Percentiles rank a stretch among this genome's conserved stretches.
Evolutionary conservation across 208 protist species (phyloP).

Genomic region (Leishmania gerbilli): DNA sequence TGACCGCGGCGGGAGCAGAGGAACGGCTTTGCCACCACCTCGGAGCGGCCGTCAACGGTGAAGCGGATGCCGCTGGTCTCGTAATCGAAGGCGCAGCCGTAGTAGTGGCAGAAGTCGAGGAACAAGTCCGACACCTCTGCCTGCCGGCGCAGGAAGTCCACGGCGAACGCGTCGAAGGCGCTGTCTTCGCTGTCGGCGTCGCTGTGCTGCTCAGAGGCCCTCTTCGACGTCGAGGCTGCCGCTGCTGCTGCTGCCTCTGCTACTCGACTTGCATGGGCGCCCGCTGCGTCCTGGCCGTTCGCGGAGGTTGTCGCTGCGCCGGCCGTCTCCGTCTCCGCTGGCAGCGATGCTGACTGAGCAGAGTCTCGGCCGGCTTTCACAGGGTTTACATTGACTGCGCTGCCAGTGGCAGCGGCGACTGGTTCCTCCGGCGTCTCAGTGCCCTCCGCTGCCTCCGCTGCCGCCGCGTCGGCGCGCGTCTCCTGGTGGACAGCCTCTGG

Average conservation of each 20-base stretch:
- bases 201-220: background rate
- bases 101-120: constrained; percentile 87
- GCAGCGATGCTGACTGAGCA: background rate
- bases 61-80: constrained; percentile 76
- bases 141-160: constrained; percentile 45
- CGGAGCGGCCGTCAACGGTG: constrained; percentile 48
- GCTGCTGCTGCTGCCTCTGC: background rate
- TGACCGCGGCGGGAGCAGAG: constrained; percentile 74
- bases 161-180: constrained; percentile 24
- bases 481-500: background rate
- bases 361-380: background rate
- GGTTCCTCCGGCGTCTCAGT: background rate
- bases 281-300: background rate
- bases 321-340: constrained; percentile 1
- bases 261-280: background rate
- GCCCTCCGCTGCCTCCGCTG: background rate
- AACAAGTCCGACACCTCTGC: constrained; percentile 59
- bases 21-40: constrained; percentile 69
- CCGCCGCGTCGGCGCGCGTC: background rate
- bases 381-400: background rate
- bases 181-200: background rate
- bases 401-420: background rate
- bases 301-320: background rate
- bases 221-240: background rate
- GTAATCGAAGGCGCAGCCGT: constrained; percentile 84